Evolutionary conservation across 495 filamentous ascomycete species (phyloP).

Genomic region (Penicillium atrosanguineum): DNA sequence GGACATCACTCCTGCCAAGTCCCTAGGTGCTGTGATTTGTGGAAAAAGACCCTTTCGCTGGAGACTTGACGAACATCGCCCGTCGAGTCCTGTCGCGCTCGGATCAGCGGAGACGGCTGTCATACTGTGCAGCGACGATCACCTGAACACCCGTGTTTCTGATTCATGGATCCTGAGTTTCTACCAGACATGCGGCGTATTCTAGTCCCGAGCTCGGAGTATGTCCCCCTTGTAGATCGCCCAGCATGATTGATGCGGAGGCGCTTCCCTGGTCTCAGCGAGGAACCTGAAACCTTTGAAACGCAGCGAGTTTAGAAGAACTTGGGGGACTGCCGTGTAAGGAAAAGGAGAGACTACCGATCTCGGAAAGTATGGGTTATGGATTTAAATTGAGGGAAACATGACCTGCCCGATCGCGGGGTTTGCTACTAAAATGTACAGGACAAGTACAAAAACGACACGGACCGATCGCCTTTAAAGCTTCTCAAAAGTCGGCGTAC

Average conservation of each 20-base stretch:
- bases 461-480: slow-evolving; percentile 45
- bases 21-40: slow-evolving; percentile 10
- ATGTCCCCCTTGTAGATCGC: too few species aligned
- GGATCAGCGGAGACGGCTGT: slow-evolving; percentile 7
- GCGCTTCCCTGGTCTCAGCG: too few species aligned
- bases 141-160: neutral
- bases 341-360: neutral
- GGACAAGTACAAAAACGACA: neutral
- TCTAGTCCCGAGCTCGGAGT: slow-evolving; percentile 3
- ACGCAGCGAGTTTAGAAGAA: neutral
- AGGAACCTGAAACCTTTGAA: slow-evolving; percentile 1
- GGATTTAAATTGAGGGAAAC: neutral
- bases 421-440: neutral
- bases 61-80: neutral
- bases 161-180: slow-evolving; percentile 19
- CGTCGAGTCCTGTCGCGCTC: slow-evolving; percentile 6
- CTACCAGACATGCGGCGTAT: slow-evolving; percentile 3
- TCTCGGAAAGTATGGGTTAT: neutral
- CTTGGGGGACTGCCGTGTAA: neutral
- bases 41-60: slow-evolving; percentile 12
- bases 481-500: slow-evolving; percentile 83
- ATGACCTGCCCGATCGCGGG: neutral
- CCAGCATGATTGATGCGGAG: too few species aligned
- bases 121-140: too few species aligned
- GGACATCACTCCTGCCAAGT: too few species aligned